Evolutionary conservation across 768 basidiomycete species (phyloP), one percentile per base, ranked within the genome.

Genomic region (Lactifluus echinatus): DNA sequence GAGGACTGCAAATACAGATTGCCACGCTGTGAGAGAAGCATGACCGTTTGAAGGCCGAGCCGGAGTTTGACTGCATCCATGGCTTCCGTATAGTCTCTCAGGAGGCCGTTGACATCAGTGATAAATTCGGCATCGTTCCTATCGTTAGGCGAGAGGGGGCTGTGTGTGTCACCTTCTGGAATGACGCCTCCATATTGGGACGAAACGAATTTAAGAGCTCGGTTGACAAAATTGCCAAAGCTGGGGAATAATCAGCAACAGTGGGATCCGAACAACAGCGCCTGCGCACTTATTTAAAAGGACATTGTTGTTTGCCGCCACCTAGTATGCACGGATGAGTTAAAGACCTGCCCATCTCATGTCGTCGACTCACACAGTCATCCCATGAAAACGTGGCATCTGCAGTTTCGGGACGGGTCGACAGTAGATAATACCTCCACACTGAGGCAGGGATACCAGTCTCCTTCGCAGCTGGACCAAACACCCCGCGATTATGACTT

Each of bases 331-430:
- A 40, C 36, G 17, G 23, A 56, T 31, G 36, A 21, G 34, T 49
- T 50, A 19, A 14, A 11, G 55, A 12, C 36, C 17, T 4, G 1
- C 43, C 29, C 12, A 11, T 19, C 26, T 10, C 23, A n/a, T 3
- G 33, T 17, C 15, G 36, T 29, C 3, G 23, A 71, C 87, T 69
- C 68, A 92, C 91, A 66, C 93, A 95, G 60, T 93, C 93, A 15
- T 83, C 76, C 96, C 96, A 99, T 0, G 93, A 92, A 75, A 99
- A 99, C 78, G 90, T 93, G 45, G 94, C 83, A 68, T 99, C 96
- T 19, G 84, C 84, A 8, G 84, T 93, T 73, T 99, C 96, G 2
- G 96, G 96, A 50, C 96, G 78, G 12, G 91, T 87, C 8, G 90
- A 88, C 15, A 99, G 77, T 12, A 99, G 77, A 72, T 96, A 98